Conservation (phyloP, 164 flowering plant genomes). For the Magnolia changhungtana region DNA sequence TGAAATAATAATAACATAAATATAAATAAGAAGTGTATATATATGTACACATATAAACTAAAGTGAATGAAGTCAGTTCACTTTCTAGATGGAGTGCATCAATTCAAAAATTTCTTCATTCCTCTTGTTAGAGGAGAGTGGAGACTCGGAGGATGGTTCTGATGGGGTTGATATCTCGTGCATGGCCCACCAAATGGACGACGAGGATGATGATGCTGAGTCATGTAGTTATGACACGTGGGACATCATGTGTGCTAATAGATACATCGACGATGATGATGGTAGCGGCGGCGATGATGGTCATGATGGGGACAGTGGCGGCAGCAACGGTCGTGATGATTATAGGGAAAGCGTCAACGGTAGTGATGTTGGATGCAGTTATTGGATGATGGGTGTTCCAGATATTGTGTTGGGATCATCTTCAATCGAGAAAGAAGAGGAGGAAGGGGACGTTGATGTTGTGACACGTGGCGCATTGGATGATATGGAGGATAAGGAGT, state of each 20-base stretch:
- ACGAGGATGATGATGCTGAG: background rate
- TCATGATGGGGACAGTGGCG: background rate
- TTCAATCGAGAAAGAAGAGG: background rate
- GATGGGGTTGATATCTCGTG: background rate
- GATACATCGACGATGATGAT: background rate
- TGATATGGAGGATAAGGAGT: slow-evolving; percentile 2
- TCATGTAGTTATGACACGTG: background rate
- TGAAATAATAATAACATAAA: too few relatives aligned
- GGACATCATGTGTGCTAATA: background rate
- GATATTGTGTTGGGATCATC: background rate
- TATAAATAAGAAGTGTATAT: too few relatives aligned
- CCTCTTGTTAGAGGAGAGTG: background rate
- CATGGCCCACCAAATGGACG: background rate
- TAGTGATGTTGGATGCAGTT: background rate
- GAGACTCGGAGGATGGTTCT: slow-evolving; percentile 1
- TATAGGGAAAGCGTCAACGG: background rate
- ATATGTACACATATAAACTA: too few relatives aligned
- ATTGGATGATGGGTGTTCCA: background rate
- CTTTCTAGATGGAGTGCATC: too few relatives aligned
- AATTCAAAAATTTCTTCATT: background rate
- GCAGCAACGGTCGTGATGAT: too few relatives aligned
- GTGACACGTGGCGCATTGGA: background rate
- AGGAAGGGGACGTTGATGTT: background rate
- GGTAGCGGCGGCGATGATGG: background rate
- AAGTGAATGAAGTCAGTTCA: too few relatives aligned